Conservation (phyloP, 371 early-diverging fungal species). For the Mucor irregularis region DNA sequence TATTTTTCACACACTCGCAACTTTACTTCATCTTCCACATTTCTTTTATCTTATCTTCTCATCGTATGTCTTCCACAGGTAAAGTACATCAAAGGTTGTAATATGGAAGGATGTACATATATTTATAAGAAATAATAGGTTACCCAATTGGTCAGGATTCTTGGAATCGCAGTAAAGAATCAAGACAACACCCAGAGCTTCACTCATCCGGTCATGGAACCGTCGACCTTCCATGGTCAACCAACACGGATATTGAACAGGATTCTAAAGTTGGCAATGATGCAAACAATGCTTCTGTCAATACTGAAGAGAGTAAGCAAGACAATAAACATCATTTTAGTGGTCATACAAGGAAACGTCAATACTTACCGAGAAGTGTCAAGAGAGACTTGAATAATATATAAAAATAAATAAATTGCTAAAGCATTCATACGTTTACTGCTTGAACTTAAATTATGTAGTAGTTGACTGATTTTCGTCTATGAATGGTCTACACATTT, state of each 20-base stretch:
- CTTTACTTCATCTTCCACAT: too few relatives aligned
- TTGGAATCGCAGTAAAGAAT: neutral
- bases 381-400: conserved; percentile 27
- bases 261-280: neutral
- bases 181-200: neutral
- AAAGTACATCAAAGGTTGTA: too few relatives aligned
- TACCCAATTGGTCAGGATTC: conserved; percentile 26
- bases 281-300: neutral
- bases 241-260: neutral
- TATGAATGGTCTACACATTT: too few relatives aligned
- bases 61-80: too few relatives aligned
- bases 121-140: neutral
- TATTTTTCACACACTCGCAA: too few relatives aligned
- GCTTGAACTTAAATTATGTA: too few relatives aligned
- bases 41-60: too few relatives aligned
- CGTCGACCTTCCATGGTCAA: conserved; percentile 7
- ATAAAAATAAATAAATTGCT: conserved; percentile 1
- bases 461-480: too few relatives aligned
- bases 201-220: conserved; percentile 44
- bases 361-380: conserved; percentile 14
- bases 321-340: neutral
- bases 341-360: conserved; percentile 18
- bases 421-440: too few relatives aligned
- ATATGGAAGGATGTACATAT: too few relatives aligned
- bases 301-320: too few relatives aligned